A percentile compares a stretch with the other conserved stretches of the same genome.
Conservation (phyloP, 78 protist species). For the Dictyostelium purpureum region DNA sequence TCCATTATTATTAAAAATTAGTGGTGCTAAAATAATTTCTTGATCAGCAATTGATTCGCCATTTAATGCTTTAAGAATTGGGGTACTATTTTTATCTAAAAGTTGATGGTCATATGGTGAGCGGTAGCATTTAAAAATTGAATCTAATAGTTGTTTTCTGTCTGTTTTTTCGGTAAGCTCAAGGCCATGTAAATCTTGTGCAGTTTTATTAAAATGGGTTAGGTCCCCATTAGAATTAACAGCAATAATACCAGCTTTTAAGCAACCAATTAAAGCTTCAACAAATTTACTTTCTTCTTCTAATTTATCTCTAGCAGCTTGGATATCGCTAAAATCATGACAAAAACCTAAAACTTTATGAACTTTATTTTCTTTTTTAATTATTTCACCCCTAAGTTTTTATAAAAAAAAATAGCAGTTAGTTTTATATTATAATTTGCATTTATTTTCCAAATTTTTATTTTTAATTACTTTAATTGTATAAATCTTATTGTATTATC, state of each 20-base stretch:
- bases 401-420: no score
- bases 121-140: constrained; percentile 3
- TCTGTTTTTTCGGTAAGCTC: constrained; percentile 11
- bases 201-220: constrained; percentile 49
- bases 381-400: background rate
- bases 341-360: constrained; percentile 27
- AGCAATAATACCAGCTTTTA: constrained; percentile 54
- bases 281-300: constrained; percentile 63
- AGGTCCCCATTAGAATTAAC: constrained; percentile 47
- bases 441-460: background rate
- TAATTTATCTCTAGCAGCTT: constrained; percentile 39
- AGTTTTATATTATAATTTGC: no score
- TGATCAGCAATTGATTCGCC: constrained; percentile 35
- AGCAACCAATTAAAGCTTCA: constrained; percentile 43
- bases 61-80: constrained; percentile 11
- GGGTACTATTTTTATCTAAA: background rate
- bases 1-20: background rate
- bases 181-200: constrained; percentile 41
- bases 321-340: constrained; percentile 55
- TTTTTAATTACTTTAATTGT: background rate
- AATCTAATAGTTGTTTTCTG: background rate
- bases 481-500: constrained; percentile 12
- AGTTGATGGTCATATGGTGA: background rate
- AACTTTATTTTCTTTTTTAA: background rate
- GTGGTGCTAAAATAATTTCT: constrained; percentile 10